Percentiles rank a stretch among this genome's conserved stretches.
phyloP scores from a whole-genome alignment of 805 yeast genomes.

The Ogataea kodamae region DNA sequence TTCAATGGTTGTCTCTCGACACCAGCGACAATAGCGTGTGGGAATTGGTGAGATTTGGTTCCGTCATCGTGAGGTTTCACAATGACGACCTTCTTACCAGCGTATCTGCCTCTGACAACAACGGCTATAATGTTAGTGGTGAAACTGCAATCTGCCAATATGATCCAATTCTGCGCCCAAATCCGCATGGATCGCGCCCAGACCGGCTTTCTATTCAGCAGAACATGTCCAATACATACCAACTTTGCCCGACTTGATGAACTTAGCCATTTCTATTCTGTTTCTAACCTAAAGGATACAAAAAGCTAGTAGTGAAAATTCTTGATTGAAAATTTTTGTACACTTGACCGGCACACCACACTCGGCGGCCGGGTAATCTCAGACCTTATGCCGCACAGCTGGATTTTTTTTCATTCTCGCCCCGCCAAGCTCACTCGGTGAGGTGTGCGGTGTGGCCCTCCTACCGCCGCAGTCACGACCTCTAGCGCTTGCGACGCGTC shows the following conservation, averaged over 20 bases:
- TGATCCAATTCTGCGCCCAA: too few relatives aligned
- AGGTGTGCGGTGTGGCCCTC: too few relatives aligned
- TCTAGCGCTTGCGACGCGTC: conserved; percentile 39
- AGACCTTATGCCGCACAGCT: too few relatives aligned
- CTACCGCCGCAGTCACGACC: conserved; percentile 23
- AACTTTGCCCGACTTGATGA: conserved; percentile 99
- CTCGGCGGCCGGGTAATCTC: conserved; percentile 3
- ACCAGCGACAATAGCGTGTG: conserved; percentile 99
- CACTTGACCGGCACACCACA: conserved; percentile 1
- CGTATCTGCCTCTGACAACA: conserved; percentile 99
- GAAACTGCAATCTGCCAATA: too few relatives aligned
- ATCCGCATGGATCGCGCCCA: too few relatives aligned
- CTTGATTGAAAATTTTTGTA: conserved; percentile 17
- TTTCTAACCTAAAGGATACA: conserved; percentile 8
- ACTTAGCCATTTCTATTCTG: conserved; percentile 80
- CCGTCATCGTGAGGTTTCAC: conserved; percentile 99
- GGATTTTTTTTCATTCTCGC: too few relatives aligned
- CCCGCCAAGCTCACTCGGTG: too few relatives aligned
- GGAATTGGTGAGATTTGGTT: conserved; percentile 97
- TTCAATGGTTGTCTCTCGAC: conserved; percentile 97
- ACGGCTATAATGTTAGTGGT: conserved; percentile 70
- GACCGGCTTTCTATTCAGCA: too few relatives aligned
- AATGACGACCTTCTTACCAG: conserved; percentile 99
- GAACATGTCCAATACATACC: too few relatives aligned
- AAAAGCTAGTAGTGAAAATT: conserved; percentile 13